Percentiles rank a stretch among this genome's conserved stretches.
Evolutionary conservation across 75 land plant genomes (phyloP).

Genomic region (Selaginella tamariscina): DNA sequence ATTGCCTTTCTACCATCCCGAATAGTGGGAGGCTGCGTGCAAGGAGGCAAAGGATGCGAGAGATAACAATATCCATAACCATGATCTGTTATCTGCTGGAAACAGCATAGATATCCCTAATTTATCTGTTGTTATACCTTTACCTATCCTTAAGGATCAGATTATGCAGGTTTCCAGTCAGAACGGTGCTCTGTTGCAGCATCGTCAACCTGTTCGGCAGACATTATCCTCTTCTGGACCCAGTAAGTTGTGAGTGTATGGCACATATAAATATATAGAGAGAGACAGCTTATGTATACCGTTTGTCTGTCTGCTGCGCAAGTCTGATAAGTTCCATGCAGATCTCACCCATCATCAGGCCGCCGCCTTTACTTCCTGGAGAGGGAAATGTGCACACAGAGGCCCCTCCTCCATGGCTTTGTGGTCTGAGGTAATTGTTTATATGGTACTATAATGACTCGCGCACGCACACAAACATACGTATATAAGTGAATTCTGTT

Average conservation of each 20-base stretch:
- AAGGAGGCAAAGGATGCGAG: neutral
- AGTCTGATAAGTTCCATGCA: no score
- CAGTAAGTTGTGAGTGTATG: neutral
- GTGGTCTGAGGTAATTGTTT: constrained; percentile 15
- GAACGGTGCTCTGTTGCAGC: neutral
- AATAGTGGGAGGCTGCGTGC: neutral
- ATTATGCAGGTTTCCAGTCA: neutral
- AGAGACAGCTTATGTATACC: no score
- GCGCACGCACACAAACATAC: constrained; percentile 1
- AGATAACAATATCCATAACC: neutral
- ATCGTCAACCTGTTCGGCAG: no score
- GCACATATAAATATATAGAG: no score
- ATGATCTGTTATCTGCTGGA: neutral
- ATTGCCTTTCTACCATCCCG: neutral
- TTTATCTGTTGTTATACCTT: neutral
- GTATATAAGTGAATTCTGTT: neutral
- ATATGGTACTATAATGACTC: constrained; percentile 1
- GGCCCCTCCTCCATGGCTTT: constrained; percentile 88
- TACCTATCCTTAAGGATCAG: neutral
- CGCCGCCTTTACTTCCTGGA: constrained; percentile 18
- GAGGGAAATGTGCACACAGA: constrained; percentile 72
- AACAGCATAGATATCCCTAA: neutral
- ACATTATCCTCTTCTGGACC: neutral
- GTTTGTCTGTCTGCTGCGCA: no score
- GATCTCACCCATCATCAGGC: constrained; percentile 22